Evolutionary conservation across 2,329 filamentous ascomycete genomes (phyloP).

Genomic region (Talaromyces funiculosus): DNA sequence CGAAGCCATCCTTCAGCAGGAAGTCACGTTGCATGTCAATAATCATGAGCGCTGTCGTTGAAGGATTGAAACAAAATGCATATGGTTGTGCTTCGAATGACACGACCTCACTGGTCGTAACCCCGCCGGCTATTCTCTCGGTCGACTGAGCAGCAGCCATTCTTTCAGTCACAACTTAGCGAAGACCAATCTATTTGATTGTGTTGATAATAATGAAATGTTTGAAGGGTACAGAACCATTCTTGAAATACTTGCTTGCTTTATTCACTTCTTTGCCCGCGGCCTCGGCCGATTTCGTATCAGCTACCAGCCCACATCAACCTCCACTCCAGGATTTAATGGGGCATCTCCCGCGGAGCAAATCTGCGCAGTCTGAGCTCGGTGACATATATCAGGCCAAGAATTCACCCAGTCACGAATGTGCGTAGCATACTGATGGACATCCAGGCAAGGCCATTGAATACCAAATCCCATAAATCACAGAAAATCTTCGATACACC

Average conservation of each 20-base stretch:
- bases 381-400: no score
- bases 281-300: neutral
- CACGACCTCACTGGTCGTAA: neutral
- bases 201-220: neutral
- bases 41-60: conserved; percentile 45
- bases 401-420: no score
- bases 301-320: neutral
- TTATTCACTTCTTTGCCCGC: neutral
- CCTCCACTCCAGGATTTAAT: neutral
- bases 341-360: no score
- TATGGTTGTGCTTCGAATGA: conserved; percentile 36
- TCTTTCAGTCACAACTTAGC: neutral
- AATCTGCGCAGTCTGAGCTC: no score
- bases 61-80: conserved; percentile 43
- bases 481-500: no score
- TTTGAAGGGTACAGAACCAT: neutral
- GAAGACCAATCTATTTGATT: neutral
- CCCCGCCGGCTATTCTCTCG: neutral
- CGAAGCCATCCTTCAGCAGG: conserved; percentile 47
- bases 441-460: no score
- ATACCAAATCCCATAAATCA: no score
- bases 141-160: conserved; percentile 7
- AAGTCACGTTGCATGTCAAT: conserved; percentile 52
- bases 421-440: no score
- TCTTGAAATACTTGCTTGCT: neutral